phyloP scores from a whole-genome alignment of 192 early-diverging fungal genomes.

The Chytriomyces confervae region DNA sequence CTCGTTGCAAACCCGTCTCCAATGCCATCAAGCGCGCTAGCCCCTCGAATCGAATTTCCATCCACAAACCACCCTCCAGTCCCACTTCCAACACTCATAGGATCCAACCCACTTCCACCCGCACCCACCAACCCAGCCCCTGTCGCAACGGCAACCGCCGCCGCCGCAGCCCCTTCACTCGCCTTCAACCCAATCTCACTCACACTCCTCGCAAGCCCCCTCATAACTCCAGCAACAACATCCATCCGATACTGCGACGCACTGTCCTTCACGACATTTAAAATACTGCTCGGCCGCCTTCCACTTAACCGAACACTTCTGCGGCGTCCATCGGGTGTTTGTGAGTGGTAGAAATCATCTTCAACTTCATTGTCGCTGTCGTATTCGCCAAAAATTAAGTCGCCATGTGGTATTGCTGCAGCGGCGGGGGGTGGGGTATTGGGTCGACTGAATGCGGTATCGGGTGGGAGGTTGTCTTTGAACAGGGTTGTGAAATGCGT shows the following conservation, averaged over 20 bases:
- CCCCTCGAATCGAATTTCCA: background rate
- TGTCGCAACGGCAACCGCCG: background rate
- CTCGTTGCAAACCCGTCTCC: no score
- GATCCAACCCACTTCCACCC: background rate
- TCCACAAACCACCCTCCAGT: background rate
- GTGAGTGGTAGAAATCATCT: background rate
- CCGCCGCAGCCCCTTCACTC: background rate
- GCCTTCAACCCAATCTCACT: background rate
- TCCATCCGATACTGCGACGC: background rate
- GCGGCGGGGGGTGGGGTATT: background rate
- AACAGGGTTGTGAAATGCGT: conserved; percentile 38
- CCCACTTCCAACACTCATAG: background rate
- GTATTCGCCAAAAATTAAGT: background rate
- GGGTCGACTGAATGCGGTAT: background rate
- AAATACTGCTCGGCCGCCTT: background rate
- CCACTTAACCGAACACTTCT: background rate
- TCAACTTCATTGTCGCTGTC: conserved; percentile 6
- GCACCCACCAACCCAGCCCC: no score
- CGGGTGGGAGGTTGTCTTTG: background rate
- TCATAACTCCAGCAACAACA: background rate
- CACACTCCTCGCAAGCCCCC: background rate
- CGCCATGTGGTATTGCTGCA: background rate
- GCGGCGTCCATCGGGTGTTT: background rate
- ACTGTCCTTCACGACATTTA: background rate
- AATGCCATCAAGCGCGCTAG: background rate